Percentiles rank a stretch among this genome's conserved stretches.
These are phyloP conservation scores for Rhinocladiella mackenziei DNA, from an alignment of 2,329 filamentous ascomycete genomes.

Conservation along the genomic window DNA sequence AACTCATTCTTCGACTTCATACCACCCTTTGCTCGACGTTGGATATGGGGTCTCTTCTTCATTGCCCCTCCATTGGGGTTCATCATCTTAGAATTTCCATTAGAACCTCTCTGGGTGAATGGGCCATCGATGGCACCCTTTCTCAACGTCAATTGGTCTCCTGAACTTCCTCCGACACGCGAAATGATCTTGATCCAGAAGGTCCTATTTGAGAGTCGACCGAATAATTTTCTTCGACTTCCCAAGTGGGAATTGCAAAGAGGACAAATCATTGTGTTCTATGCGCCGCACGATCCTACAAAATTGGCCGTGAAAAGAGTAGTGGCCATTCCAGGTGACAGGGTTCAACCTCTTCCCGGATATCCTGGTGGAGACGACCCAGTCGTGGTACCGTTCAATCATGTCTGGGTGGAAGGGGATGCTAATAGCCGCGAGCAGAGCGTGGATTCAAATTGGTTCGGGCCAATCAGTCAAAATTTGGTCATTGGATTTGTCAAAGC, in stretches of 20 bases:
- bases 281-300: slow-evolving; percentile 25
- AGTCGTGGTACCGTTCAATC: slow-evolving; percentile 71
- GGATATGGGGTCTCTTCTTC: slow-evolving; percentile 20
- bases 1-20: slow-evolving; percentile 5
- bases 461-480: slow-evolving; percentile 71
- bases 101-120: slow-evolving; percentile 41
- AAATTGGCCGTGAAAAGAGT: slow-evolving; percentile 74
- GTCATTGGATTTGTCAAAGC: slow-evolving; percentile 71
- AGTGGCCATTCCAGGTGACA: slow-evolving; percentile 74
- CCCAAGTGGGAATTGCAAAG: slow-evolving; percentile 57
- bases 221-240: slow-evolving; percentile 39
- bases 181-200: slow-evolving; percentile 39
- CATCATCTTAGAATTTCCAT: slow-evolving; percentile 39
- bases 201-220: slow-evolving; percentile 34
- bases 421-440: slow-evolving; percentile 64
- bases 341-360: slow-evolving; percentile 61
- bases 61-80: slow-evolving; percentile 39
- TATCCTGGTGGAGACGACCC: slow-evolving; percentile 48
- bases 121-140: slow-evolving; percentile 71
- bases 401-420: slow-evolving; percentile 95
- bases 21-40: slow-evolving; percentile 11
- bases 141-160: slow-evolving; percentile 62
- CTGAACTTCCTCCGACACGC: slow-evolving; percentile 38
- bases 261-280: slow-evolving; percentile 71
- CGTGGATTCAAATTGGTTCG: slow-evolving; percentile 84